Evolutionary conservation across 2,329 filamentous ascomycete genomes (phyloP).

Genomic region (Tolypocladium guangdongense): DNA sequence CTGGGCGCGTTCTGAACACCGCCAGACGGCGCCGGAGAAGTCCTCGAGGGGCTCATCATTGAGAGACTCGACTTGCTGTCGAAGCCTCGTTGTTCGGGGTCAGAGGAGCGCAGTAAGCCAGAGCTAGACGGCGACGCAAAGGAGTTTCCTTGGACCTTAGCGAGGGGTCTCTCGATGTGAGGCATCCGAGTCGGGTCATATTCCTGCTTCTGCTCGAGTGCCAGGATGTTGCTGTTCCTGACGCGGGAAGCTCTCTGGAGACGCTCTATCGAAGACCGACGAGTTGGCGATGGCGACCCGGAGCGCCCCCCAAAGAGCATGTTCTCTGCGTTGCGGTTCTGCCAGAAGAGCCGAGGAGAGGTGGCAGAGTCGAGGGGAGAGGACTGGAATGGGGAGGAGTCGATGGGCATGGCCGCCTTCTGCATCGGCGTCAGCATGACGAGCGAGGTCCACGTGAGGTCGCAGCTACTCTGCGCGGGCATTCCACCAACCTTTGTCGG

Average conservation of each 20-base stretch:
- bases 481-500: slow-evolving; percentile 25
- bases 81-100: slow-evolving; percentile 26
- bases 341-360: slow-evolving; percentile 87
- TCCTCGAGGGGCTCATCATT: slow-evolving; percentile 20
- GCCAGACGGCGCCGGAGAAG: slow-evolving; percentile 4
- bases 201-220: slow-evolving; percentile 81
- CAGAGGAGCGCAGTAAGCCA: slow-evolving; percentile 40
- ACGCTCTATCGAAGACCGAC: slow-evolving; percentile 88
- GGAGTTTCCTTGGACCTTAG: slow-evolving; percentile 63
- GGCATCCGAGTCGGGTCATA: slow-evolving; percentile 76
- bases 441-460: slow-evolving; percentile 2
- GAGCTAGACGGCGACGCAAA: slow-evolving; percentile 51
- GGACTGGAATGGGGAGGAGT: slow-evolving; percentile 76
- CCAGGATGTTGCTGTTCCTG: slow-evolving; percentile 96
- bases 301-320: slow-evolving; percentile 49
- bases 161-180: slow-evolving; percentile 70
- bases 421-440: slow-evolving; percentile 25
- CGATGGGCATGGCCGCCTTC: slow-evolving; percentile 55
- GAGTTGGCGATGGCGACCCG: slow-evolving; percentile 58
- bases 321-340: slow-evolving; percentile 72
- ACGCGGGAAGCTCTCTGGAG: slow-evolving; percentile 90
- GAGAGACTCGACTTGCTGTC: slow-evolving; percentile 34
- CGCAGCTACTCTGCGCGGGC: background rate
- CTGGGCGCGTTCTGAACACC: slow-evolving; percentile 18
- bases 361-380: slow-evolving; percentile 59